Evolutionary conservation across 768 basidiomycete species (phyloP).

Genomic region (Glaciozyma antarctica): DNA sequence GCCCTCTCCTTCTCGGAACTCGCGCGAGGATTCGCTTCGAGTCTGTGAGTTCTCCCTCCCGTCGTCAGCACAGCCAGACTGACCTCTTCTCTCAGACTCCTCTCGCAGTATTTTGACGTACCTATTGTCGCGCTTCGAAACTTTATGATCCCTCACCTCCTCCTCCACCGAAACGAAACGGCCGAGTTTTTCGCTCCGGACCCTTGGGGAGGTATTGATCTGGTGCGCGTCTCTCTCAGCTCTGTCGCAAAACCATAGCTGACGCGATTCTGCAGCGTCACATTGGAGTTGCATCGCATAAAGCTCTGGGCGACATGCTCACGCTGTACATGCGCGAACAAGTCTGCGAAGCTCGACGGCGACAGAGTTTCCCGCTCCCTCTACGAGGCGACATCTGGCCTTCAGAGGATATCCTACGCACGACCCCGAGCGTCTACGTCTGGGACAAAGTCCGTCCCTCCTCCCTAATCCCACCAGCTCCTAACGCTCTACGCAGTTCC

Average conservation of each 20-base stretch:
- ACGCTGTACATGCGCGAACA: conserved; percentile 19
- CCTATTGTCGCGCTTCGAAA: conserved; percentile 27
- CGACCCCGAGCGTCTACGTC: neutral
- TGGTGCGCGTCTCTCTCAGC: neutral
- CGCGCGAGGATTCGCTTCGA: neutral
- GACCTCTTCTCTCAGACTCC: neutral
- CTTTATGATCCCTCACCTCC: conserved; percentile 14
- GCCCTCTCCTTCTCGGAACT: conserved; percentile 18
- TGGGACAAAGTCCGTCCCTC: conserved; percentile 5
- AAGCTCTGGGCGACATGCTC: conserved; percentile 16
- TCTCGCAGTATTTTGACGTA: conserved; percentile 16
- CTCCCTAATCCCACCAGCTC: neutral
- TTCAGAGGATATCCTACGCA: neutral
- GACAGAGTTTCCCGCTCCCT: neutral
- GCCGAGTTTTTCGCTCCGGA: conserved; percentile 7
- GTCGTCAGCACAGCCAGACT: too few species aligned
- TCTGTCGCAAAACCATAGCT: too few species aligned
- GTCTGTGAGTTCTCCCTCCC: neutral
- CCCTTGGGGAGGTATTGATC: neutral
- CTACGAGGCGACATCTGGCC: neutral
- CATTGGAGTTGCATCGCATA: neutral
- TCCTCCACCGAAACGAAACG: conserved; percentile 16
- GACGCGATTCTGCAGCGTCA: conserved; percentile 3
- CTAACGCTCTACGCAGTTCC: neutral
- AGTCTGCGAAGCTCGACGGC: conserved; percentile 3